Conservation (phyloP, 73 alveolate species). For the Stentor roeselii region DNA sequence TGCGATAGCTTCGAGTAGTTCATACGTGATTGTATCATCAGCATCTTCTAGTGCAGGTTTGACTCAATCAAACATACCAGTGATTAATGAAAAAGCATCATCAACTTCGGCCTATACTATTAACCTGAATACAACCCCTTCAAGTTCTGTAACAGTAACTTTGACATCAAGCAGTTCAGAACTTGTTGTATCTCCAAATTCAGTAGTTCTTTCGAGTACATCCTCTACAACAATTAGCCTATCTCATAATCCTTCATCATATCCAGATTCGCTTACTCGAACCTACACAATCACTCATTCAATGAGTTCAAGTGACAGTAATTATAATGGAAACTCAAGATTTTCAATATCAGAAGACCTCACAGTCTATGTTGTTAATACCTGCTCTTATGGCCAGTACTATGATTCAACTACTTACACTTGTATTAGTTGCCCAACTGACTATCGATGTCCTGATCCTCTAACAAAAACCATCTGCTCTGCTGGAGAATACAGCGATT, state of each 20-base stretch:
- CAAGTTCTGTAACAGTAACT: background rate
- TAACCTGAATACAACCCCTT: background rate
- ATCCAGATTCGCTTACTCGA: background rate
- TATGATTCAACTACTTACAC: background rate
- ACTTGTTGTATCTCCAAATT: background rate
- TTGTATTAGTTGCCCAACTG: background rate
- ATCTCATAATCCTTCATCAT: background rate
- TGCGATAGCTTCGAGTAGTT: background rate
- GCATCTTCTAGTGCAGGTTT: background rate
- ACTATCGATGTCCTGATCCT: background rate
- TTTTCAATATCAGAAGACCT: background rate
- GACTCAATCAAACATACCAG: background rate
- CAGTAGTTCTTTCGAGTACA: background rate
- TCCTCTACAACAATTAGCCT: background rate
- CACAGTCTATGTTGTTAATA: background rate
- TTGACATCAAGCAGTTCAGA: background rate
- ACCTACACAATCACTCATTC: background rate
- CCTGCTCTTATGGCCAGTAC: background rate
- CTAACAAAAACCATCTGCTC: background rate
- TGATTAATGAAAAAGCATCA: background rate
- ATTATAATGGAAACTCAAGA: background rate
- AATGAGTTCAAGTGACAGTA: background rate
- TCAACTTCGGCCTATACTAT: background rate
- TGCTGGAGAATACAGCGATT: background rate
- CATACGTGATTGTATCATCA: background rate